Evolutionary conservation across 805 yeast species (phyloP), one percentile per base, ranked within the genome.

Genomic region (Yamadazyma insecticola): DNA sequence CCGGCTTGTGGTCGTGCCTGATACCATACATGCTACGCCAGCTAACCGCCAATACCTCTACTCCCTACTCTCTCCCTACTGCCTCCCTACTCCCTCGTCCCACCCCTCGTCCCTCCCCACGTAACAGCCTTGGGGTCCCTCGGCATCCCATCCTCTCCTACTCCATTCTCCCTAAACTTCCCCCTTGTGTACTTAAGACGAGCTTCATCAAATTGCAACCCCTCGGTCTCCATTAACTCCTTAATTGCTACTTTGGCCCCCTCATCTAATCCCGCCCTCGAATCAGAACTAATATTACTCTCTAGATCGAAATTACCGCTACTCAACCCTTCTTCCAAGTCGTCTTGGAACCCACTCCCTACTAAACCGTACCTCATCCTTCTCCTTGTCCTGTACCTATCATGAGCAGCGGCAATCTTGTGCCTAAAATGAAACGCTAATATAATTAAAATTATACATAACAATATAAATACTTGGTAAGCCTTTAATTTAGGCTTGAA

Each of bases 101-200:
- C n/a, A n/a, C n/a, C n/a, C n/a, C n/a, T n/a, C n/a, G n/a, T n/a
- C n/a, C n/a, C n/a, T n/a, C n/a, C n/a, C n/a, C n/a, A 72, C 0
- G 76, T 70, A 2, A 79, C 74, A 2, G 81, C 70, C 41, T 70
- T 74, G 1, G 88, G 85, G 40, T 81, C 89, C 23, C 64, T 41
- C 1, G 89, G 89, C 29, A 72, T 53, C 0, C 90, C 90, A 50
- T 80, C 79, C 0, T 74, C 67, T 2, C 72, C 81, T 20, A 83
- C 76, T 8, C 65, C 69, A 47, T 80, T 70, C 11, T 59, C 51
- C 1, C 61, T 58, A 50, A 84, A 64, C 40, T 57, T 57, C 11
- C 51, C 40, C 30, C 59, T 63, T 4, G 74, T 69, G 47, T 71
- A 78, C 32, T 64, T 46, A 3, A 72, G 51, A 38, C 95, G 62